Evolutionary conservation across 768 basidiomycete genomes (phyloP).

Genomic region (Trametes elegans): DNA sequence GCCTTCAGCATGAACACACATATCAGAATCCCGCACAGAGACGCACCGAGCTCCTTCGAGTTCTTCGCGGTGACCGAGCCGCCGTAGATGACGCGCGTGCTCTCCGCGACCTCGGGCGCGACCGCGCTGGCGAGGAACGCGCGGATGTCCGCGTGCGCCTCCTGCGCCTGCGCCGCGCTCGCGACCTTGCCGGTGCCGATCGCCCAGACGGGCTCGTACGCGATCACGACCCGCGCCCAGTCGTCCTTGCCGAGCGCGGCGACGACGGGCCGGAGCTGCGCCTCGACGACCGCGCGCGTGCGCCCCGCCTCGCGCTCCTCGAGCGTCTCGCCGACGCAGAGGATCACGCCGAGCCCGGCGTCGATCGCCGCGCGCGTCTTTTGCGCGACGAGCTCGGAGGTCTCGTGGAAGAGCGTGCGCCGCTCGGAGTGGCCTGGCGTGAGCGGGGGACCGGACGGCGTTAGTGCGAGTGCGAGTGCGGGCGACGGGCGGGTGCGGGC

Average conservation of each 20-base stretch:
- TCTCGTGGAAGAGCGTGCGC: slow-evolving; percentile 88
- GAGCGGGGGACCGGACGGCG: not conserved
- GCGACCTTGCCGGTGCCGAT: slow-evolving; percentile 98
- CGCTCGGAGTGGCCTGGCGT: slow-evolving; percentile 96
- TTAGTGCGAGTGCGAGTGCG: not conserved
- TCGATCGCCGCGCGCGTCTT: slow-evolving; percentile 86
- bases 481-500: slow-evolving; percentile 19
- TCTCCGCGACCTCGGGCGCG: slow-evolving; percentile 64
- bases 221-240: slow-evolving; percentile 92
- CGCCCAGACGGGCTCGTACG: slow-evolving; percentile 98
- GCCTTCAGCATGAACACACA: not conserved
- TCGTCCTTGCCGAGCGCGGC: slow-evolving; percentile 56
- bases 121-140: slow-evolving; percentile 64
- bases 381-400: slow-evolving; percentile 74
- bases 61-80: slow-evolving; percentile 92
- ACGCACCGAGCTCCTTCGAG: slow-evolving; percentile 81
- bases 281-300: slow-evolving; percentile 79
- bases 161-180: slow-evolving; percentile 88
- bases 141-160: slow-evolving; percentile 84
- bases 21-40: not conserved
- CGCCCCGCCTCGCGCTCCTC: slow-evolving; percentile 76
- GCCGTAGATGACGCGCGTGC: slow-evolving; percentile 90
- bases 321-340: slow-evolving; percentile 95
- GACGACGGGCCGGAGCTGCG: slow-evolving; percentile 77
- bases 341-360: slow-evolving; percentile 78